Evolutionary conservation across 768 basidiomycete genomes (phyloP), one percentile per base, ranked within the genome.

Genomic region (Auriscalpium vulgare): DNA sequence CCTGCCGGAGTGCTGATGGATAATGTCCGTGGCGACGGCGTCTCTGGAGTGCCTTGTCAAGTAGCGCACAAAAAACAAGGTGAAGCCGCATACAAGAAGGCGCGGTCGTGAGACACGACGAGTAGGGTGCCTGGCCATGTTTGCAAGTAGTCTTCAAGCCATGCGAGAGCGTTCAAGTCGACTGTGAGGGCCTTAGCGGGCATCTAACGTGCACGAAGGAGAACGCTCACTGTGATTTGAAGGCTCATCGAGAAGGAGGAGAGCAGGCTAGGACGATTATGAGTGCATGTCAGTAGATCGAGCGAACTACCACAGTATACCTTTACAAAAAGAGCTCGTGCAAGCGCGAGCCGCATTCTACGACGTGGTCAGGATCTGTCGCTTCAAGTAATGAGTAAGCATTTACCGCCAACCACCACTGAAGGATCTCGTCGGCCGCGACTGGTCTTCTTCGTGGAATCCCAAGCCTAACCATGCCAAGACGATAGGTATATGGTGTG

Each of bases 51-150:
- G 21, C 47, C 23, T 11, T 29, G 29, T 29, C 29, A 29, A 29
- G 29, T 5, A 7, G 29, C 29, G 29, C 29, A 29, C 29, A 29
- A 29, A 29, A 29, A 4, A 7, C 2, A 29, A 29, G 29, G 4
- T 5, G 29, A 5, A 29, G 7, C 5, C 10, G 67, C 82, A 63
- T 64, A 89, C 85, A 97, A 73, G 81, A 97, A 97, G 37, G 94
- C 91, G 66, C 97, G 87, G 70, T 99, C 97, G 78, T 99, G 97
- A 53, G 95, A 95, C 85, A 97, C 94, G 13, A 97, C 94, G 40
- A 97, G 83, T 14, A 97, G 73, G 0, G 94, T 97, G 51, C 91
- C 88, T 1, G 83, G 73, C 94, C 94, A 97, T 2, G 93, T 95
- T 68, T 95, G 95, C 6, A 97, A 78, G 67, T 97, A 97, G 65